phyloP scores from a whole-genome alignment of 345 rosid genomes.

The Sonneratia caseolaris region DNA sequence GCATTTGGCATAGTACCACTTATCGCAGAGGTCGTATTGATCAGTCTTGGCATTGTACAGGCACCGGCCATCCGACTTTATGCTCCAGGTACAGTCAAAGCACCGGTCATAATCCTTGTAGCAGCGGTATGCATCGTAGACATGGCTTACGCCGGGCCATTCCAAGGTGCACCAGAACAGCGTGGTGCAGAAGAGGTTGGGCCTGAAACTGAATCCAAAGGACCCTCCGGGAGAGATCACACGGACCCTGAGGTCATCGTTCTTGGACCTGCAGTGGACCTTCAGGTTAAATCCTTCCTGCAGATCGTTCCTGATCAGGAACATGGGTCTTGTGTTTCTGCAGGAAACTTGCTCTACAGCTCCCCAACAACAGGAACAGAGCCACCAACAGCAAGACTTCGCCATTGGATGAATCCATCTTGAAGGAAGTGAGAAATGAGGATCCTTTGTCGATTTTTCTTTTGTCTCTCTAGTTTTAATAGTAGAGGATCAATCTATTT shows the following conservation, averaged over 20 bases:
- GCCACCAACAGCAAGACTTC: too few relatives aligned
- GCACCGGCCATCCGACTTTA: not conserved
- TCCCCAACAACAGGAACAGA: too few relatives aligned
- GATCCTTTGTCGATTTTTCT: too few relatives aligned
- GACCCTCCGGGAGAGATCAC: not conserved
- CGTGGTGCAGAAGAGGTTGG: not conserved
- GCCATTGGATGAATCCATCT: too few relatives aligned
- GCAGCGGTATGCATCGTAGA: not conserved
- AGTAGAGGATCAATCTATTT: too few relatives aligned
- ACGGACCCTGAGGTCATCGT: not conserved
- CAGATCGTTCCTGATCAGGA: not conserved
- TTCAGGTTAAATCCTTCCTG: not conserved
- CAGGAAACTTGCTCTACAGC: too few relatives aligned
- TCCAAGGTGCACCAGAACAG: slow-evolving; percentile 2
- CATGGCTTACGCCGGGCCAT: not conserved
- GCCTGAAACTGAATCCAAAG: not conserved
- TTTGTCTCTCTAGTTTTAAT: too few relatives aligned
- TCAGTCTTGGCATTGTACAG: not conserved
- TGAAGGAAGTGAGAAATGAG: too few relatives aligned
- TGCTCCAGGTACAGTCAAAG: slow-evolving; percentile 1
- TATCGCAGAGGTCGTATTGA: not conserved
- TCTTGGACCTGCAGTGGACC: slow-evolving; percentile 7
- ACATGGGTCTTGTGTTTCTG: not conserved
- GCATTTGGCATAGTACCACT: not conserved
- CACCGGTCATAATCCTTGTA: not conserved